phyloP scores from a whole-genome alignment of 2,329 filamentous ascomycete genomes.

The Tolypocladium sp. region DNA sequence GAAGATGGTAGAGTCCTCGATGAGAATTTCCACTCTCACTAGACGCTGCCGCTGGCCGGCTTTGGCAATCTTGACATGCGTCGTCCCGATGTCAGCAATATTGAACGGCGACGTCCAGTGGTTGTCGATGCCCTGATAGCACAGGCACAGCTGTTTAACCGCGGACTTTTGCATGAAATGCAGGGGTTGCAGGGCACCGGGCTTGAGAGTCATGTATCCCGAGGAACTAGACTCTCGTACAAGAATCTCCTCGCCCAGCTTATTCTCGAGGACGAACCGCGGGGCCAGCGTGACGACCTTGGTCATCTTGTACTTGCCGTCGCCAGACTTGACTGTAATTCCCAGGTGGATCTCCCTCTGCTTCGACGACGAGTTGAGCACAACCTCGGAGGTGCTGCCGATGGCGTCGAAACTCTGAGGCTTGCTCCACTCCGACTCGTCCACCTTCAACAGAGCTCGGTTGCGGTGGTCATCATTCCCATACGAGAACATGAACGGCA shows the following conservation, averaged over 20 bases:
- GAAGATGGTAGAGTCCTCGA: slow-evolving; percentile 92
- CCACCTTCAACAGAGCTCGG: slow-evolving; percentile 76
- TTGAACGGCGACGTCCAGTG: slow-evolving; percentile 98
- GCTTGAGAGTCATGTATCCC: slow-evolving; percentile 67
- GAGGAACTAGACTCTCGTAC: slow-evolving; percentile 89
- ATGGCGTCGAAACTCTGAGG: slow-evolving; percentile 97
- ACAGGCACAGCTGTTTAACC: slow-evolving; percentile 84
- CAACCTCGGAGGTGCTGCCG: slow-evolving; percentile 82
- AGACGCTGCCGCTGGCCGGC: slow-evolving; percentile 82
- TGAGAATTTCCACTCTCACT: slow-evolving; percentile 77
- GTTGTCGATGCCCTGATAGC: slow-evolving; percentile 89
- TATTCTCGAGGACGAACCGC: slow-evolving; percentile 89
- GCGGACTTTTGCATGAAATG: slow-evolving; percentile 79
- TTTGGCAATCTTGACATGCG: slow-evolving; percentile 89
- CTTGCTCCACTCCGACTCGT: slow-evolving; percentile 91
- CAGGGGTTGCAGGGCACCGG: slow-evolving; percentile 73
- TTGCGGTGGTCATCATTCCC: slow-evolving; percentile 84
- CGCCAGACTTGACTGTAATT: slow-evolving; percentile 78
- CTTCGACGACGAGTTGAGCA: slow-evolving; percentile 63
- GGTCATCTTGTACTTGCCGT: slow-evolving; percentile 96
- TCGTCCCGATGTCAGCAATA: slow-evolving; percentile 86
- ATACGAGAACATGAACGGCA: slow-evolving; percentile 96
- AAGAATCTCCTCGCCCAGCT: slow-evolving; percentile 77
- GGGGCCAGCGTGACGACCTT: slow-evolving; percentile 92
- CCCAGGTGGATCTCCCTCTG: slow-evolving; percentile 83